A percentile compares a stretch with the other conserved stretches of the same genome.
Evolutionary conservation across 805 yeast genomes (phyloP).

Genomic region (Priceomyces fermenticarens): DNA sequence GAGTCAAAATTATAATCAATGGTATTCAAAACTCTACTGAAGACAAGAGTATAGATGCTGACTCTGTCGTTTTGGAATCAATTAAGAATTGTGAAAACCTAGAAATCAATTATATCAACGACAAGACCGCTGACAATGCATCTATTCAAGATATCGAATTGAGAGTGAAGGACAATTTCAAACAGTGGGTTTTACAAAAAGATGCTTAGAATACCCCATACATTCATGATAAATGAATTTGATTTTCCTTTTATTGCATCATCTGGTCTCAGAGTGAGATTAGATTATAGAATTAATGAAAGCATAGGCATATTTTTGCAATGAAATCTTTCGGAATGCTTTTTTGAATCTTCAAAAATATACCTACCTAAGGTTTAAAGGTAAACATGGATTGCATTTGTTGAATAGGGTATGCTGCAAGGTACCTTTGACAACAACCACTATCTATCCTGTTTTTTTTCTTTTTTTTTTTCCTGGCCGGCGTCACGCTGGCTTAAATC

Average conservation of each 20-base stretch:
- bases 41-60: slow-evolving; percentile 20
- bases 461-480: too few species aligned
- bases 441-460: too few species aligned
- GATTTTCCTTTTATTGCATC: slow-evolving; percentile 5
- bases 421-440: too few species aligned
- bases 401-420: background rate
- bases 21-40: slow-evolving; percentile 35
- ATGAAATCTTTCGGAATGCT: too few species aligned
- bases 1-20: slow-evolving; percentile 58
- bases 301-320: slow-evolving; percentile 5
- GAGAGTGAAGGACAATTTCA: slow-evolving; percentile 56
- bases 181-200: slow-evolving; percentile 62
- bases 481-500: too few species aligned
- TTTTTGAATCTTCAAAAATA: too few species aligned
- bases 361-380: too few species aligned
- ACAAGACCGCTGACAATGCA: slow-evolving; percentile 23
- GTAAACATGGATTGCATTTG: too few species aligned
- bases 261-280: slow-evolving; percentile 4
- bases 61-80: slow-evolving; percentile 48
- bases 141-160: slow-evolving; percentile 50
- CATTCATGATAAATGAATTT: background rate
- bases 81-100: slow-evolving; percentile 51
- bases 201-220: slow-evolving; percentile 3
- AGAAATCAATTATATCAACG: slow-evolving; percentile 42
- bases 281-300: slow-evolving; percentile 7